Base-by-base conservation (phyloP, 2,329 filamentous ascomycete genomes). In the Metarhizium brunneum region DNA sequence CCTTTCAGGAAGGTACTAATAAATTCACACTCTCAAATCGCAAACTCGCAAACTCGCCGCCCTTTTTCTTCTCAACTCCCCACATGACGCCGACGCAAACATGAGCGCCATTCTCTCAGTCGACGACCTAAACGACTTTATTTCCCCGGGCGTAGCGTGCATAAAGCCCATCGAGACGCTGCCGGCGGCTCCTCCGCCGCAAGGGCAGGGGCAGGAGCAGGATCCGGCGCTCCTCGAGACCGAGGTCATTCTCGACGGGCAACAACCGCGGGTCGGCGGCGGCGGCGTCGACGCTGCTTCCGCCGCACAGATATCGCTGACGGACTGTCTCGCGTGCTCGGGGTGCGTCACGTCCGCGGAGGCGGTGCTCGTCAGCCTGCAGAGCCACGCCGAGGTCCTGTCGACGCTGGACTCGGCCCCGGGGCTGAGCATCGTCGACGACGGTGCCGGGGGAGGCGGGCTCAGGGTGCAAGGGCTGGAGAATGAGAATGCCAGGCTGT, bases 41-140 rank as follows among this genome's bases (percentile, higher is more conserved):
- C 16, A 18, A 20, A 20, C 16, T 11, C 16, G 6, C 6, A 18
- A 45, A 45, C 2, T 18, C 38, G 47, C 47, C 52, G 38, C 18
- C 2, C 25, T 38, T 36, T 25, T 55, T n/a, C 52, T 55, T 16
- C 51, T 47, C 48, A 40, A 7, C 20, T 25, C 25, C 18, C 16
- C n/a, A 7, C 45, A 29, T 47, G 50, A 40, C 53, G 20, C 30
- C 30, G 29, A 45, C 40, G 57, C 56, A 60, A 13, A 70, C 60
- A 99, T 99, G 94, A 96, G 91, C 69, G 94, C 94, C 60, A 99
- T 99, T 66, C 87, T 99, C 65, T 97, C 92, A 56, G 87, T 88
- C 66, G 92, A 99, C 76, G 92, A 96, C 71, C 80, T 99, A 59
- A 99, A 99, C 78, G 94, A 99, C 78, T 99, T 99, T 76, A 99